Evolutionary conservation across 345 rosid genomes (phyloP).

Genomic region (Bretschneidera sinensis): DNA sequence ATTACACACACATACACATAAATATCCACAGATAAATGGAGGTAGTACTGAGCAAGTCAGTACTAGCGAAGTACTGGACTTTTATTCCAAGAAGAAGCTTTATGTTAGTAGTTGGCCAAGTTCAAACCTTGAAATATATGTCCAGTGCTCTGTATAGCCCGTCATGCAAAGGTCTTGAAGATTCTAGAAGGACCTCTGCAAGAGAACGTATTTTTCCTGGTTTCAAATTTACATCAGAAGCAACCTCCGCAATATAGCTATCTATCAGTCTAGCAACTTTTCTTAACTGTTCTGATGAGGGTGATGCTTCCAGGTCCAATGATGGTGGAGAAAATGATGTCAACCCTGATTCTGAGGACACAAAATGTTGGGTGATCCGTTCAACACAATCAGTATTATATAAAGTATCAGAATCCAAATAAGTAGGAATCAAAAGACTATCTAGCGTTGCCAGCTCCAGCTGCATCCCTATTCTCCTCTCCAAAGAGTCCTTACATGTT

Average conservation of each 20-base stretch:
- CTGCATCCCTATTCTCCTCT: constrained; percentile 84
- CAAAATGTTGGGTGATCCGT: constrained; percentile 56
- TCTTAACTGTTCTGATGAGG: constrained; percentile 49
- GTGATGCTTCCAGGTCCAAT: constrained; percentile 54
- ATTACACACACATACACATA: too few species aligned
- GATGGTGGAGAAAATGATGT: constrained; percentile 70
- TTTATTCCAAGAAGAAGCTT: too few species aligned
- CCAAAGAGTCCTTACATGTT: constrained; percentile 52
- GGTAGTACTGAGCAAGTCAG: too few species aligned
- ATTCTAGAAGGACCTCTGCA: constrained; percentile 76
- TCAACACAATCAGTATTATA: constrained; percentile 74
- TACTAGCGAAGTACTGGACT: too few species aligned
- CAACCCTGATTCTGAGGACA: constrained; percentile 41
- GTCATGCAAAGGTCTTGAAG: constrained; percentile 78
- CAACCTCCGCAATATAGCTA: constrained; percentile 88
- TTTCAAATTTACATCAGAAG: constrained; percentile 90
- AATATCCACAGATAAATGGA: too few species aligned
- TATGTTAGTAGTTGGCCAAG: constrained; percentile 9
- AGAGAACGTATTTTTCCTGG: constrained; percentile 70
- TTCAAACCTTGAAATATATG: constrained; percentile 84
- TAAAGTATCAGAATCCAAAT: constrained; percentile 72
- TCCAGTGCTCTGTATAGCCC: constrained; percentile 89
- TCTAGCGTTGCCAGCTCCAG: constrained; percentile 83
- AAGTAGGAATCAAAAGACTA: constrained; percentile 77
- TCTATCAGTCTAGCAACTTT: constrained; percentile 76